Evolutionary conservation across 345 rosid species (phyloP), one percentile per base, ranked within the genome.

Genomic region (Abelmoschus esculentus): DNA sequence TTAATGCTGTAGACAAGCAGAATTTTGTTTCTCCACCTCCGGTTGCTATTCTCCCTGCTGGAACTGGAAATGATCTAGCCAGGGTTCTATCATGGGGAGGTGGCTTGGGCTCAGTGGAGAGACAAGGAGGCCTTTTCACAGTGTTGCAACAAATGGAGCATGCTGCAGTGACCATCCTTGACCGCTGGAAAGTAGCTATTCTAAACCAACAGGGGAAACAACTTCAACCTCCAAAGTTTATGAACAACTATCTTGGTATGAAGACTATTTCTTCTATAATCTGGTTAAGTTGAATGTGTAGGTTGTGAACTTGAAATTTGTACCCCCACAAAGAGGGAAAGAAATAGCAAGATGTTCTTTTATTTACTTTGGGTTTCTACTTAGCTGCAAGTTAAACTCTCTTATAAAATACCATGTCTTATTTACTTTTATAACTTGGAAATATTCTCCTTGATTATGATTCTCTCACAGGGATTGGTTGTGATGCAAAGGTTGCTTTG

Each of bases 51-150:
- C 90, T 92, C 46, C 96, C 98, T 60, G 92, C 96, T 67, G 98
- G 98, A 76, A 92, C 96, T n/a, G 98, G 98, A 77, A 92, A 92
- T 86, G 98, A 92, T 85, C 83, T 92, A 56, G 90, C 98, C 70
- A 89, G 95, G 76, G 95, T 90, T 56, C 81, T 92, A 62, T 83
- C 85, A 34, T 92, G 98, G 98, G 96, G 96, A 68, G 89, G 91
- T 70, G 98, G 98, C 62, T 79, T 92, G 83, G 86, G 91, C 46
- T 81, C 91, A 53, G 86, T 88, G 71, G 95, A 90, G 85, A 87
- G 86, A 78, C 92, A 88, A 64, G 98, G 98, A 72, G 96, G 96
- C 64, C 85, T 92, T 28, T 84, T 80, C 72, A 83, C 87, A 6
- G 76, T 90, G 47, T 80, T 92, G 79, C 83, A 81, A 47, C 79